These are phyloP conservation scores for Diaporthe ampelina DNA, from an alignment of 2,329 filamentous ascomycete genomes.

Conservation along the genomic window DNA sequence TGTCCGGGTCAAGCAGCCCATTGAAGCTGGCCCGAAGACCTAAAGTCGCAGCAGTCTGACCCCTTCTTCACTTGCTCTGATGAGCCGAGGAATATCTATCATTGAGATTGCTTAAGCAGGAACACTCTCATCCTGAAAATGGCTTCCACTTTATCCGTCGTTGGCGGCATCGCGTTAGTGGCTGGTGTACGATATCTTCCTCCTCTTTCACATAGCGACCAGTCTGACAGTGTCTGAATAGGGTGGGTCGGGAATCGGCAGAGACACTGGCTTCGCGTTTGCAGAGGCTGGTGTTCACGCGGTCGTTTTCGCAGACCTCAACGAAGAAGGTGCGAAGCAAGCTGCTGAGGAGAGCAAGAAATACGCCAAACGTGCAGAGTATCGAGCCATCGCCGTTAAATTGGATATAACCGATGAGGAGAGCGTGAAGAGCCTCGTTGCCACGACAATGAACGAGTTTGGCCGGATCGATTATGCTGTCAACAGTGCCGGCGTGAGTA, in stretches of 20 bases:
- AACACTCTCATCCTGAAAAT: background rate
- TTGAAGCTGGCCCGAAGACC: background rate
- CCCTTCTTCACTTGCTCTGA: background rate
- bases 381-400: background rate
- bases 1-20: background rate
- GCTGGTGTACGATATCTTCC: background rate
- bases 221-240: background rate
- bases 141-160: slow-evolving; percentile 6
- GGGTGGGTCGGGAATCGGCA: slow-evolving; percentile 33
- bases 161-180: slow-evolving; percentile 30
- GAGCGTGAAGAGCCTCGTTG: slow-evolving; percentile 9
- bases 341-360: slow-evolving; percentile 29
- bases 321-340: slow-evolving; percentile 24
- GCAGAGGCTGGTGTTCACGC: slow-evolving; percentile 28
- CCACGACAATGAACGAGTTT: background rate
- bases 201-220: background rate
- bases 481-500: slow-evolving; percentile 33
- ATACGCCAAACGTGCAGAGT: background rate
- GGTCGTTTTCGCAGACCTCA: slow-evolving; percentile 34
- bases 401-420: slow-evolving; percentile 2
- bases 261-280: slow-evolving; percentile 28
- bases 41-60: background rate
- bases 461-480: slow-evolving; percentile 33
- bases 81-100: background rate
- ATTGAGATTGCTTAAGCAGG: background rate